phyloP scores from a whole-genome alignment of 192 early-diverging fungal species.

The Funneliformis geosporum region DNA sequence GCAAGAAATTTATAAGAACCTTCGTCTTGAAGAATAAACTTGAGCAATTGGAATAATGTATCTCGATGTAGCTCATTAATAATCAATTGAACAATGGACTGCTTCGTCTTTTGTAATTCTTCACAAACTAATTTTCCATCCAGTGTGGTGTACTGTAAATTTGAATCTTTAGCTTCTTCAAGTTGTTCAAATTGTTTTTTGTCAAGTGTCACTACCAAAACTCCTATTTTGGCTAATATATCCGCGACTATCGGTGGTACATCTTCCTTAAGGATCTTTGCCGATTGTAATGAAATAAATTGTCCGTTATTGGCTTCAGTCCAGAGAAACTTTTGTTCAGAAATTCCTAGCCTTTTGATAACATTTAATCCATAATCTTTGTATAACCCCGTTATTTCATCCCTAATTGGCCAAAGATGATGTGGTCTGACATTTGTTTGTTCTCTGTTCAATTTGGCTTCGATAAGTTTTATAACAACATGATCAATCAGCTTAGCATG shows the following conservation, averaged over 20 bases:
- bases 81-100: not conserved
- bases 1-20: not conserved
- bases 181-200: not conserved
- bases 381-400: not conserved
- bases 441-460: too few relatives aligned
- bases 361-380: not conserved
- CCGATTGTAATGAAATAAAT: constrained; percentile 2
- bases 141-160: not conserved
- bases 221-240: not conserved
- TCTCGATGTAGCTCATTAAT: not conserved
- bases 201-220: not conserved
- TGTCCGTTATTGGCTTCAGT: not conserved
- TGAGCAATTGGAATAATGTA: not conserved
- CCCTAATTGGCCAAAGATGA: not conserved
- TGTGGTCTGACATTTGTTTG: too few relatives aligned
- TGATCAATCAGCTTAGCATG: not conserved
- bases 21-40: not conserved
- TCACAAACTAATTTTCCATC: not conserved
- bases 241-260: not conserved
- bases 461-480: not conserved
- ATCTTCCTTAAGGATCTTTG: not conserved
- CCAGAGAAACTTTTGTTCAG: not conserved
- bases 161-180: not conserved
- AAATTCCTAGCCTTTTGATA: not conserved
- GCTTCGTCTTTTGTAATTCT: not conserved